Base-by-base conservation (phyloP, 768 basidiomycete genomes). In the Tulasnella sp. region DNA sequence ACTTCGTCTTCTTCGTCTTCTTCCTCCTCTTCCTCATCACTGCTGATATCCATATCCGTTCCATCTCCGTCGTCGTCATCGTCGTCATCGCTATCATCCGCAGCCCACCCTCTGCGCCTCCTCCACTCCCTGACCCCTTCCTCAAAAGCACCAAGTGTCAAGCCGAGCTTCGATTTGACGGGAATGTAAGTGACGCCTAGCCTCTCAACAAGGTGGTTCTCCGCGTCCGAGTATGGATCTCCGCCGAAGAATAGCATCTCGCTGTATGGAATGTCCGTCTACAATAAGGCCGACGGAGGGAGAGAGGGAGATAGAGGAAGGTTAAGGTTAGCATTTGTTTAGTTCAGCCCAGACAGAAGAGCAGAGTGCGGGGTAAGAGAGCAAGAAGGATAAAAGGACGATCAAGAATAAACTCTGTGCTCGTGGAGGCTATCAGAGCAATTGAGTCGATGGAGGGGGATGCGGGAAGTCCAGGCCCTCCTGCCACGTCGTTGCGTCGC, bases 171-270 rank as follows among this genome's bases (percentile, higher is more conserved):
- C 30, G 30, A 38, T 17, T 56, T 70, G 3, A 88, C 85, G n/a
- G 86, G 78, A 56, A 79, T 74, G 71, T 95, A 92, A 0, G 87
- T 90, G 2, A 94, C 88, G 2, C 92, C 89, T 82, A 84, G 73
- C 32, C 74, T 70, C 67, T 79, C 84, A 0, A 86, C 84, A 63
- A 84, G 82, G 34, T 73, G 73, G 65, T 84, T 85, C 4, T 32
- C 32, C 1, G 24, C 55, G 23, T 56, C 32, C 21, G 30, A 30
- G 51, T 21, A 30, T 49, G 64, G 65, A 68, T 86, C 85, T 65
- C 88, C 86, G 60, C 88, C 86, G 62, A 86, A 90, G 70, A 80
- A 80, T 2, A 79, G 67, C 88, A 92, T 92, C 63, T 89, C 82
- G 7, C 78, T 77, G 66, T 88, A 91, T 0, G 86, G 80, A 51